A percentile compares a stretch with the other conserved stretches of the same genome.
Evolutionary conservation across 2,329 filamentous ascomycete species (phyloP).

Genomic region (Aspergillus hiratsukae): DNA sequence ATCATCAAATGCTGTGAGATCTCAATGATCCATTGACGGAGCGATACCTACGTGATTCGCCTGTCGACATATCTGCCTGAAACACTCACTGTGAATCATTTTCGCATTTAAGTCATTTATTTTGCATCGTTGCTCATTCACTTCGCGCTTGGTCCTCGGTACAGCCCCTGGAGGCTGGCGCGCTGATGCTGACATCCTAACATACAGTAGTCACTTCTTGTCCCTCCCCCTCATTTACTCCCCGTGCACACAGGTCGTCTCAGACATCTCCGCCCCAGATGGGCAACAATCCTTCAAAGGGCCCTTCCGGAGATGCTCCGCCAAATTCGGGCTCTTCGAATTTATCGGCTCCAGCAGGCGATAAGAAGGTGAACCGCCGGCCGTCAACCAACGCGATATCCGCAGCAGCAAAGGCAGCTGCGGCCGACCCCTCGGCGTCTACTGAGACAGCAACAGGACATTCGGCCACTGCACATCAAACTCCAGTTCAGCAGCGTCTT

Average conservation of each 20-base stretch:
- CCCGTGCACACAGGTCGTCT: constrained; percentile 6
- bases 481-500: constrained; percentile 38
- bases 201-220: constrained; percentile 5
- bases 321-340: constrained; percentile 22
- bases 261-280: constrained; percentile 28
- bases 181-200: constrained; percentile 22
- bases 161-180: constrained; percentile 14
- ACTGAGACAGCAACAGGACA: constrained; percentile 42
- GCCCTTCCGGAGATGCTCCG: constrained; percentile 30
- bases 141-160: not conserved
- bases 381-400: constrained; percentile 40
- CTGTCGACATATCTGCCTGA: not conserved
- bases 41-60: not conserved
- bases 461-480: constrained; percentile 30
- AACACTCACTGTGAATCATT: not conserved
- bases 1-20: constrained; percentile 6
- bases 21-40: not conserved
- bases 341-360: constrained; percentile 22
- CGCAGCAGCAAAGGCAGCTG: constrained; percentile 34
- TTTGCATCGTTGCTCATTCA: not conserved
- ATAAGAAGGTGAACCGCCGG: constrained; percentile 38
- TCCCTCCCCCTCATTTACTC: constrained; percentile 4
- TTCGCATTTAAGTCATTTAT: not conserved
- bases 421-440: constrained; percentile 41
- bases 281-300: constrained; percentile 48